Conservation (phyloP, 2,329 filamentous ascomycete genomes). For the Diaporthe sp. region DNA sequence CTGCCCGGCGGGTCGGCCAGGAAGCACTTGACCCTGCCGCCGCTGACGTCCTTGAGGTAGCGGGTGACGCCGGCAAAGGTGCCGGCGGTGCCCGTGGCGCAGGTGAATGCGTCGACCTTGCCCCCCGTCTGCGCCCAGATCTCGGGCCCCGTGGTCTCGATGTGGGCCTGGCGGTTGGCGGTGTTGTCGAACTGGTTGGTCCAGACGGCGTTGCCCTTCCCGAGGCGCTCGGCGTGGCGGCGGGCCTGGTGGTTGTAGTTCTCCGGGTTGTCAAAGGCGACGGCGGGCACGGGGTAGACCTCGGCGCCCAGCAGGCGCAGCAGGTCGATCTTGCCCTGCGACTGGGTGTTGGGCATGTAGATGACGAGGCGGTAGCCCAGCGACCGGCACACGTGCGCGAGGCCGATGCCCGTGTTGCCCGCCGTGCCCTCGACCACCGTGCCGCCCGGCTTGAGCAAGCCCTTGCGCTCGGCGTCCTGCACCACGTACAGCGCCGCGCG, state of each 20-base stretch:
- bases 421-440: slow-evolving; percentile 98
- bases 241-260: slow-evolving; percentile 99
- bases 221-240: slow-evolving; percentile 86
- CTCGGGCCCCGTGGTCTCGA: slow-evolving; percentile 97
- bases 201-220: slow-evolving; percentile 94
- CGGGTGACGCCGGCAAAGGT: slow-evolving; percentile 91
- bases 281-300: slow-evolving; percentile 95
- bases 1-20: slow-evolving; percentile 95
- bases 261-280: slow-evolving; percentile 92
- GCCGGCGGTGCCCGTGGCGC: slow-evolving; percentile 92
- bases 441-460: slow-evolving; percentile 85
- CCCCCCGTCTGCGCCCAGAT: slow-evolving; percentile 95
- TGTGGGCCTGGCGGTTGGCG: slow-evolving; percentile 92
- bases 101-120: slow-evolving; percentile 93
- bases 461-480: slow-evolving; percentile 90
- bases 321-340: slow-evolving; percentile 96
- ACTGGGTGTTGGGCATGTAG: slow-evolving; percentile 99
- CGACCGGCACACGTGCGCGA: slow-evolving; percentile 94
- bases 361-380: slow-evolving; percentile 96
- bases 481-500: slow-evolving; percentile 95
- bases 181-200: slow-evolving; percentile 99
- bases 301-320: slow-evolving; percentile 92
- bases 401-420: slow-evolving; percentile 97
- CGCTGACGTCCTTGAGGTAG: slow-evolving; percentile 87
- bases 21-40: slow-evolving; percentile 86